A percentile compares a stretch with the other conserved stretches of the same genome.
These are phyloP conservation scores for Eutypella sp. DNA, from an alignment of 2,329 filamentous ascomycete genomes.

Conservation along the genomic window DNA sequence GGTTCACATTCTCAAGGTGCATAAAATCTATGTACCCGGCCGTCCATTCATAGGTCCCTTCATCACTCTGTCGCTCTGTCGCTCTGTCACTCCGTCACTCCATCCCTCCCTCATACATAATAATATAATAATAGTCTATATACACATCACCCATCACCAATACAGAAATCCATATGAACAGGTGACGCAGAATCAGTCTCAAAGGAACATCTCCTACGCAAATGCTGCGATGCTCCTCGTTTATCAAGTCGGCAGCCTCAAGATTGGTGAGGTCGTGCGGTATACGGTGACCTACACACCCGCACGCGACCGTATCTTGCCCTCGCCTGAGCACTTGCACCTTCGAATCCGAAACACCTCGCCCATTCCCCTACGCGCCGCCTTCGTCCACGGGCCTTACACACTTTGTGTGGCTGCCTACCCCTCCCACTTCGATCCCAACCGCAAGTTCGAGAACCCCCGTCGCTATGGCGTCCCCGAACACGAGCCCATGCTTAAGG, in stretches of 20 bases:
- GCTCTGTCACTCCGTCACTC: no score
- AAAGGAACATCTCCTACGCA: no score
- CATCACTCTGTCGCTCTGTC: no score
- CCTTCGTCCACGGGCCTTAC: conserved; percentile 95
- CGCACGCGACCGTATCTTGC: conserved; percentile 80
- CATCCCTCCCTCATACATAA: no score
- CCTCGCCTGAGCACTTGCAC: conserved; percentile 73
- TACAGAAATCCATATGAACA: no score
- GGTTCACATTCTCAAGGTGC: no score
- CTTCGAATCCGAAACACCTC: conserved; percentile 90
- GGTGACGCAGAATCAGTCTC: no score
- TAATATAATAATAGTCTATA: no score
- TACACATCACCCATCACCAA: no score
- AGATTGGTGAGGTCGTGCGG: conserved; percentile 89
- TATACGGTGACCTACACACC: conserved; percentile 92
- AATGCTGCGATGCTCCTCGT: conserved; percentile 68
- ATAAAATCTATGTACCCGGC: no score
- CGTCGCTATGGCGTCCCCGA: conserved; percentile 74
- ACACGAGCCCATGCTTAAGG: conserved; percentile 95
- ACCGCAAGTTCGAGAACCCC: conserved; percentile 67
- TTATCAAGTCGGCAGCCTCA: conserved; percentile 86
- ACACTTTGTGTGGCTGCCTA: conserved; percentile 84
- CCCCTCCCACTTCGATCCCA: conserved; percentile 76
- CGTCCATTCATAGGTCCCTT: no score
- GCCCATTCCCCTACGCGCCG: conserved; percentile 83